Conservation (phyloP, 2,329 filamentous ascomycete genomes). For the Neopestalotiopsis sp. region DNA sequence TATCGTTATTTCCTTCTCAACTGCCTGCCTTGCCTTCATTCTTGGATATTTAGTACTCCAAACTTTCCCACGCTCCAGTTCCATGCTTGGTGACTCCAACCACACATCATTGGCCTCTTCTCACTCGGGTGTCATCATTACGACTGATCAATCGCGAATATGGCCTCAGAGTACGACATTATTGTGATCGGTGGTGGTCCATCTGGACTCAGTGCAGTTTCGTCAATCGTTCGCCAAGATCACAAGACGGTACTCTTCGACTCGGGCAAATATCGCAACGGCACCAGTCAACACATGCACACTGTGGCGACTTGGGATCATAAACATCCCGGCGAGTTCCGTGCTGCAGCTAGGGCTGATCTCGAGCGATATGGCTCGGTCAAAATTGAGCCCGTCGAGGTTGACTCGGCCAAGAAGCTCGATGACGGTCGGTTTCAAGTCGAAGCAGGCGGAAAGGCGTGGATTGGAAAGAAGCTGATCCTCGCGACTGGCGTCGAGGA, state of each 20-base stretch:
- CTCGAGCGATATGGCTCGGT: background rate
- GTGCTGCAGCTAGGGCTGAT: background rate
- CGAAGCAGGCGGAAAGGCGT: constrained; percentile 11
- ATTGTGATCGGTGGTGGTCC: background rate
- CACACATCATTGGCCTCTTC: too few relatives aligned
- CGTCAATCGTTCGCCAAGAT: background rate
- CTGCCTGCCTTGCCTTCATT: too few relatives aligned
- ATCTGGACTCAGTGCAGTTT: background rate
- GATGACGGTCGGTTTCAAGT: background rate
- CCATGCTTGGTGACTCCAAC: too few relatives aligned
- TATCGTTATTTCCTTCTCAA: too few relatives aligned
- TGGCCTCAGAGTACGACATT: background rate
- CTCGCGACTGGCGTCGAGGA: constrained; percentile 23
- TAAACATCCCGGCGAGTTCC: background rate
- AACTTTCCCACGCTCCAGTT: too few relatives aligned
- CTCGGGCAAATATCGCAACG: background rate
- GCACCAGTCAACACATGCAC: background rate
- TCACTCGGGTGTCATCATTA: too few relatives aligned
- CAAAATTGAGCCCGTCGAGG: background rate
- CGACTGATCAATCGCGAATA: background rate
- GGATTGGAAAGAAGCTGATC: constrained; percentile 21
- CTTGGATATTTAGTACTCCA: too few relatives aligned
- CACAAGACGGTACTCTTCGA: background rate
- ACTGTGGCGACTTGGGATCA: background rate
- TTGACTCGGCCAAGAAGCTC: background rate